Percentiles rank a stretch among this genome's conserved stretches.
Conservation (phyloP, 495 filamentous ascomycete genomes). For the Penicilliopsis zonata region DNA sequence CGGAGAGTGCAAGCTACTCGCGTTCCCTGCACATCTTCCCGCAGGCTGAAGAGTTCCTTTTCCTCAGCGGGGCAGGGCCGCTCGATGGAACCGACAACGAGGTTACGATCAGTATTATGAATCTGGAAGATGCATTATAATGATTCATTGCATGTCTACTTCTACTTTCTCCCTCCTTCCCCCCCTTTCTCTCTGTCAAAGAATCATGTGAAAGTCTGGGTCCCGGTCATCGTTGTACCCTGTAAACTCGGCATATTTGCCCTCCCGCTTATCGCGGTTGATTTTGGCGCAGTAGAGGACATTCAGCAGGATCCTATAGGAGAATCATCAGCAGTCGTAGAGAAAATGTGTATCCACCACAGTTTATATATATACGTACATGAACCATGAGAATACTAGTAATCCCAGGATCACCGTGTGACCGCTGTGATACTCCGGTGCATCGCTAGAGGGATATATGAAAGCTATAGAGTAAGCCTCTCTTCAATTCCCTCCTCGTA, state of each 20-base stretch:
- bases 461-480: conserved; percentile 26
- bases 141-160: no score
- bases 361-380: conserved; percentile 34
- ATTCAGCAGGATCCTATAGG: conserved; percentile 47
- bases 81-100: not conserved
- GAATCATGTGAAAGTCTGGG: conserved; percentile 49
- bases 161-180: no score
- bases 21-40: not conserved
- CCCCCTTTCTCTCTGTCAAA: no score
- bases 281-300: conserved; percentile 54
- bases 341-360: no score
- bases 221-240: conserved; percentile 56
- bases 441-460: conserved; percentile 42
- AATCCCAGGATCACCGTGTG: conserved; percentile 49
- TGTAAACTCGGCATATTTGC: conserved; percentile 47
- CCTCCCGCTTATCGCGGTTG: conserved; percentile 49
- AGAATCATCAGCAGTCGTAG: not conserved
- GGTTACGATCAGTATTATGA: not conserved
- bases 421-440: conserved; percentile 34
- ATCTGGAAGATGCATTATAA: no score
- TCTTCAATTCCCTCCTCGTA: not conserved
- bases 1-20: not conserved
- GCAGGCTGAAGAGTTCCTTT: not conserved
- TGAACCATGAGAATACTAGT: conserved; percentile 48
- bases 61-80: not conserved